Evolutionary conservation across 257 asterid species (phyloP).

Genomic region (Solanum ahanhuiri): DNA sequence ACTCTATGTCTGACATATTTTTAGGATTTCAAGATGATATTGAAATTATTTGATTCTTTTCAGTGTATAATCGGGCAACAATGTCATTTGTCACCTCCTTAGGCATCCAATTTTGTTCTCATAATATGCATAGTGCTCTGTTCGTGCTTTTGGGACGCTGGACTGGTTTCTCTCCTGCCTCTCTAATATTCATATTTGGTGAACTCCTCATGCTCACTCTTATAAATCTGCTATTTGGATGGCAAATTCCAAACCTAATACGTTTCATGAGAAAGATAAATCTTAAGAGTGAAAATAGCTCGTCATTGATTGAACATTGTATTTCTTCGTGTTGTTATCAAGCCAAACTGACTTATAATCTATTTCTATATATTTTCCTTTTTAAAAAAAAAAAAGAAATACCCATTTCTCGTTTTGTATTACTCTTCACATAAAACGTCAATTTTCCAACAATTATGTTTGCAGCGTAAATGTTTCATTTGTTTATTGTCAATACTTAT

Average conservation of each 20-base stretch:
- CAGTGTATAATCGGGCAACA: background rate
- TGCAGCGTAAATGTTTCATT: background rate
- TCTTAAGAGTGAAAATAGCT: background rate
- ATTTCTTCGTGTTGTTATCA: background rate
- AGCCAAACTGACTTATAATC: background rate
- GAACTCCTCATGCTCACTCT: background rate
- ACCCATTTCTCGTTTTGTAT: background rate
- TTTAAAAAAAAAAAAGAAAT: too few species aligned
- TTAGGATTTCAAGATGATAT: background rate
- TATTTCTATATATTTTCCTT: background rate
- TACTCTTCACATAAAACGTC: background rate
- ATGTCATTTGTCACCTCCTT: background rate
- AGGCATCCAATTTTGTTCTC: background rate
- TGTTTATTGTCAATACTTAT: background rate
- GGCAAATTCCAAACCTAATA: background rate
- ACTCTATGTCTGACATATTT: background rate
- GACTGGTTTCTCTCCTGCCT: background rate
- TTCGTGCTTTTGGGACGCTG: background rate
- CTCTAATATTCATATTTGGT: background rate
- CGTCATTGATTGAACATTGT: background rate
- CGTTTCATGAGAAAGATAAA: background rate
- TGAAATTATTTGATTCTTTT: background rate
- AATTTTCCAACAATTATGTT: background rate
- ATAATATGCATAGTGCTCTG: background rate
- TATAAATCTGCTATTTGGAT: background rate